Base-by-base conservation (phyloP, 1,139 yeast genomes). In the Yamadazyma diospyri region DNA sequence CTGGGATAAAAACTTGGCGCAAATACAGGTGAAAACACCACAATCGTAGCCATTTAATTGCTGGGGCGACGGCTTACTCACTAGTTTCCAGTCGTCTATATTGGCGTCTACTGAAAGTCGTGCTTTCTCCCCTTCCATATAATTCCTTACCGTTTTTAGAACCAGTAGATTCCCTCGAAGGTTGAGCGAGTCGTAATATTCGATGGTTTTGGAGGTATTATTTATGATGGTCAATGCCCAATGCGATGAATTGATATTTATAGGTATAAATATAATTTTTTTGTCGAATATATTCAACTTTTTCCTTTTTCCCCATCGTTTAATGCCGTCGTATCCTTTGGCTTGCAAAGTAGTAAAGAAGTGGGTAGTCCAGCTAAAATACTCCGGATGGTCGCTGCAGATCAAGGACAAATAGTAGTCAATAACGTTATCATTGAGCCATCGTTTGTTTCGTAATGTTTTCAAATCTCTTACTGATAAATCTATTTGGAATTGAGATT, bases 31-130 rank as follows among this genome's bases (percentile, higher is more conserved):
- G 51, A 89, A 92, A 1, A 92, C 95, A 1, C 99, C 99, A 61
- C 99, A 94, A 55, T 94, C 99, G 45, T 57, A 85, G 0, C 97
- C 97, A 53, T 94, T 94, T 20, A 71, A 65, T 55, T 94, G 99
- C 46, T 81, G 87, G 0, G 98, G 98, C 23, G 89, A 76, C 16
- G 68, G 62, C 23, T 65, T 57, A 34, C 51, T 61, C 25, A 48
- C 43, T 26, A 59, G 53, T 38, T 52, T 48, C 43, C 71, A 67
- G 16, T 53, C 39, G 26, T 52, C 44, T 25, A 58, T 57, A 33
- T 64, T 61, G 23, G 64, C 66, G 12, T 61, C 50, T 29, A 55
- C 50, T 12, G 60, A 50, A 29, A 55, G 50, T 46, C 78, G 59
- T 34, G 67, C 67, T 23, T 75, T 72, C 57, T 74, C 89, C 25